Evolutionary conservation across 1,284 basidiomycete genomes (phyloP), one percentile per base, ranked within the genome.

Genomic region (Apiotrichum brassicae): DNA sequence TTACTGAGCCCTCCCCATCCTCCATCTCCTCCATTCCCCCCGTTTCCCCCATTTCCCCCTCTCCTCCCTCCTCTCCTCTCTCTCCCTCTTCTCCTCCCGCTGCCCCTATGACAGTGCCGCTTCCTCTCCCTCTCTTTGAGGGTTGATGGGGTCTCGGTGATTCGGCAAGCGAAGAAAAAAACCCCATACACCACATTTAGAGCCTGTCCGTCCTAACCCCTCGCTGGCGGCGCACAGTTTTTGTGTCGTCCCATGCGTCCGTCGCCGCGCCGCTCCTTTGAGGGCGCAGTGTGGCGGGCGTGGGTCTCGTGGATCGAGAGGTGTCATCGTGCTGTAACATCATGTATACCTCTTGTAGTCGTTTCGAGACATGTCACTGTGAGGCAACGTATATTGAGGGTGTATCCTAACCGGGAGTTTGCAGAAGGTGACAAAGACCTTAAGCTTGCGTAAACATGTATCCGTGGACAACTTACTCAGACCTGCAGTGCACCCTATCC

Each of bases 311-410:
- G 40, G 40, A 28, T 14, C 20, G 28, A 28, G 40, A 32, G 40
- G 40, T 42, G 40, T 42, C 40, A 42, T 42, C 40, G 40, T 42
- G 40, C 9, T 42, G 40, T 13, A 11, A 42, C 40, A 40, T 30
- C 14, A 8, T 30, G 28, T 30, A 30, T 30, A 9, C 14, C 28
- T 30, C n/a, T n/a, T n/a, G n/a, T n/a, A n/a, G n/a, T n/a, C n/a
- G n/a, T n/a, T n/a, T n/a, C n/a, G n/a, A n/a, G n/a, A n/a, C n/a
- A n/a, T n/a, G n/a, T n/a, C n/a, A n/a, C n/a, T n/a, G n/a, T n/a
- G n/a, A n/a, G n/a, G n/a, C n/a, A n/a, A n/a, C n/a, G n/a, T n/a
- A n/a, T n/a, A n/a, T n/a, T n/a, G n/a, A n/a, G n/a, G n/a, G n/a
- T n/a, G n/a, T n/a, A n/a, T n/a, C n/a, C n/a, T n/a, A n/a, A n/a